These are phyloP conservation scores for Termitomyces bulborhizus DNA, from an alignment of 768 basidiomycete species.

Conservation along the genomic window DNA sequence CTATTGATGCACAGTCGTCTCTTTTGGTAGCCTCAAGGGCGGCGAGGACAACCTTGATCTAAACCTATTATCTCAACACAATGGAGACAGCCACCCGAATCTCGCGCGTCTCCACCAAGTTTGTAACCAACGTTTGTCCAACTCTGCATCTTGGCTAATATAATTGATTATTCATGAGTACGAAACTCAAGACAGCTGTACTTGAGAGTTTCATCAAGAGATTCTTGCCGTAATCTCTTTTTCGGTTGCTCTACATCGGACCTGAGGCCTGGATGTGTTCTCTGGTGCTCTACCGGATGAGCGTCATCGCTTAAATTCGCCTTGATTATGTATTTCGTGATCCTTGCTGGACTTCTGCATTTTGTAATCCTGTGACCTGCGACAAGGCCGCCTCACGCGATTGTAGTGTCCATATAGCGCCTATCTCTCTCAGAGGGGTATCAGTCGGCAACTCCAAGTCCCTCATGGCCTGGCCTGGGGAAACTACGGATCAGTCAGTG, in stretches of 20 bases:
- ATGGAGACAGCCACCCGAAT: constrained; percentile 7
- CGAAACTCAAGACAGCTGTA: not conserved
- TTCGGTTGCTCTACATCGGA: constrained; percentile 5
- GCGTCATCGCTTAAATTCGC: not conserved
- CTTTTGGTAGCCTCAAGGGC: constrained; percentile 17
- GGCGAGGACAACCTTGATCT: constrained; percentile 27
- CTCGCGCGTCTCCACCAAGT: constrained; percentile 15
- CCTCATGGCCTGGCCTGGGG: constrained; percentile 22
- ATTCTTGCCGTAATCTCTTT: constrained; percentile 1
- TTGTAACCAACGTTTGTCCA: constrained; percentile 5
- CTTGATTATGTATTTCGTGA: not conserved
- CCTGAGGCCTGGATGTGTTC: not conserved
- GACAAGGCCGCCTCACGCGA: not conserved
- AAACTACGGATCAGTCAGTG: constrained; percentile 31
- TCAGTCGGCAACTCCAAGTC: not conserved
- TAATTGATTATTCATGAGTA: not conserved
- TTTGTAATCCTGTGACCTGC: constrained; percentile 2
- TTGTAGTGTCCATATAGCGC: not conserved
- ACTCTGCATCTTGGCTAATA: constrained; percentile 1
- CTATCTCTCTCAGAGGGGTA: not conserved
- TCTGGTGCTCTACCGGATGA: not conserved
- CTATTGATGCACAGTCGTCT: constrained; percentile 17
- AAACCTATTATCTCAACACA: constrained; percentile 16
- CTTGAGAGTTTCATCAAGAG: not conserved
- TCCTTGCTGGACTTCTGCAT: constrained; percentile 4